Evolutionary conservation across 148 eudicot species (phyloP).

Genomic region (Cornus kousa): DNA sequence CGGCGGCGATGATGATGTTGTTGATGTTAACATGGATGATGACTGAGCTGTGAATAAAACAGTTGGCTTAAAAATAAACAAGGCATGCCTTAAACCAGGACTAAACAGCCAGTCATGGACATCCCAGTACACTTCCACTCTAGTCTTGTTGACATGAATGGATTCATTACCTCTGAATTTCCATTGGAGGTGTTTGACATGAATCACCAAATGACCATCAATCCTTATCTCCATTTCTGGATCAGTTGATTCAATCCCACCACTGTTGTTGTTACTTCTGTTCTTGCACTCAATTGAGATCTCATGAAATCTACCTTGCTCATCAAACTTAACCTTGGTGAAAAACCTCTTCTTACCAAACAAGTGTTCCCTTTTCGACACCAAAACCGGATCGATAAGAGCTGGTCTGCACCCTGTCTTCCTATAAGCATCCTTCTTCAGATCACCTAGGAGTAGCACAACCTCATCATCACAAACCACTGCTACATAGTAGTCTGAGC

Average conservation of each 20-base stretch:
- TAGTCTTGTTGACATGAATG: conserved; percentile 47
- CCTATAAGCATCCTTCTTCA: conserved; percentile 78
- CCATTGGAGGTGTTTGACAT: conserved; percentile 84
- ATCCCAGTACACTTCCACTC: conserved; percentile 87
- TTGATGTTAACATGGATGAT: conserved; percentile 10
- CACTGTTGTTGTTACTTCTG: conserved; percentile 8
- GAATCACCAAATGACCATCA: conserved; percentile 67
- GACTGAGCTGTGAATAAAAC: conserved; percentile 17
- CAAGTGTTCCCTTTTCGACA: conserved; percentile 78
- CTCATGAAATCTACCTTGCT: conserved; percentile 71
- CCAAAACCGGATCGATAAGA: conserved; percentile 58
- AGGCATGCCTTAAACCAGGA: conserved; percentile 73
- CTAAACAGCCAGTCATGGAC: conserved; percentile 95
- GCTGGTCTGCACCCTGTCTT: conserved; percentile 82
- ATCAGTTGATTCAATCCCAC: conserved; percentile 20
- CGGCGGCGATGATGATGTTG: conserved; percentile 11
- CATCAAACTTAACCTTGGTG: conserved; percentile 67
- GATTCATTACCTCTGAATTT: conserved; percentile 83
- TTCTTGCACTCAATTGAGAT: conserved; percentile 73
- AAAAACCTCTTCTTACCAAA: conserved; percentile 72
- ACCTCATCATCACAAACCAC: conserved; percentile 74
- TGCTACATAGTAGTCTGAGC: conserved; percentile 77
- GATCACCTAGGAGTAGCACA: conserved; percentile 67
- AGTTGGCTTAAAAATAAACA: conserved; percentile 75
- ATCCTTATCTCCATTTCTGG: conserved; percentile 80